Evolutionary conservation across 495 filamentous ascomycete species (phyloP), one percentile per base, ranked within the genome.

Genomic region (Sphaerosporella brunnea): DNA sequence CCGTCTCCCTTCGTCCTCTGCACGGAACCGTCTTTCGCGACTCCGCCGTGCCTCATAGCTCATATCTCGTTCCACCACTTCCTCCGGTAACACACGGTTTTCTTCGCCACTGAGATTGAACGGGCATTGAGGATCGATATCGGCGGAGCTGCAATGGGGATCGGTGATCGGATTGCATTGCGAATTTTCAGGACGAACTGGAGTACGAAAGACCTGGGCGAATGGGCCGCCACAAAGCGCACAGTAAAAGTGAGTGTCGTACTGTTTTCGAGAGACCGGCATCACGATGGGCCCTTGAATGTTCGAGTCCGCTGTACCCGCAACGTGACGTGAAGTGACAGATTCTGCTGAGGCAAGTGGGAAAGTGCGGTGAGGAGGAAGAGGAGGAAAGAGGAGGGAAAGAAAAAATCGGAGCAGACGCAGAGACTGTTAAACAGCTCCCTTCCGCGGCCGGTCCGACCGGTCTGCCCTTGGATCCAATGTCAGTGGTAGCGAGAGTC

Each of bases 241-340:
- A 55, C 61, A 63, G 46, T 62, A 63, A 25, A 63, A 63, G 47
- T 63, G 61, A 41, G 53, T 61, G 23, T 56, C 53, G 40, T 63
- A 63, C 4, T 13, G 24, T 3, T 35, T 2, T 18, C 15, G 43
- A 2, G 11, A 19, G 40, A 24, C 13, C 24, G 40, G 40, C 40
- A 43, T 43, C 35, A 37, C 35, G 35, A 9, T 18, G 7, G 28
- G 28, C n/a, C n/a, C n/a, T n/a, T n/a, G n/a, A n/a, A n/a, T n/a
- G n/a, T n/a, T n/a, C n/a, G n/a, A n/a, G n/a, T n/a, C n/a, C n/a
- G n/a, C n/a, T n/a, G n/a, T n/a, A n/a, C n/a, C n/a, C n/a, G n/a
- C n/a, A n/a, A n/a, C n/a, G n/a, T n/a, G n/a, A n/a, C n/a, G n/a
- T n/a, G n/a, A n/a, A n/a, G n/a, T n/a, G n/a, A n/a, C n/a, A n/a